phyloP scores from a whole-genome alignment of 2,329 filamentous ascomycete genomes.

The Cladosporium cucumerinum region DNA sequence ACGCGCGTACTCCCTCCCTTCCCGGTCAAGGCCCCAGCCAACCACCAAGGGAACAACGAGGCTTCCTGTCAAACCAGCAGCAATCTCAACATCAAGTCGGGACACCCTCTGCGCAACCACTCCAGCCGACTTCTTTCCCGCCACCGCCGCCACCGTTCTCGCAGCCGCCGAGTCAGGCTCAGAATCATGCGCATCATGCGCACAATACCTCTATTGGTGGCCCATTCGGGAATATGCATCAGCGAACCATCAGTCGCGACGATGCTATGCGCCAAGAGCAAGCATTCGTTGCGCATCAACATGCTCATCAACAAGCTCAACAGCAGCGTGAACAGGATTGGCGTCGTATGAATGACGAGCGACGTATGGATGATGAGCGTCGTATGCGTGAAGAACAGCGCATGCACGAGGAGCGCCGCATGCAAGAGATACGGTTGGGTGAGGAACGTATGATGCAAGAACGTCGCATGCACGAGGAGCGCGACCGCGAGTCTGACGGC shows the following conservation, averaged over 20 bases:
- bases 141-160: slow-evolving; percentile 22
- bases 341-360: slow-evolving; percentile 13
- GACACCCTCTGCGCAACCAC: slow-evolving; percentile 21
- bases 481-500: slow-evolving; percentile 18
- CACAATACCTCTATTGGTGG: slow-evolving; percentile 31
- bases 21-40: slow-evolving; percentile 23
- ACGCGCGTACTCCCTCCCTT: slow-evolving; percentile 35
- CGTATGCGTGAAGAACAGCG: slow-evolving; percentile 20
- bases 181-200: slow-evolving; percentile 30
- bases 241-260: slow-evolving; percentile 28
- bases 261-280: slow-evolving; percentile 27
- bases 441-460: slow-evolving; percentile 14
- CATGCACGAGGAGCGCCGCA: slow-evolving; percentile 17
- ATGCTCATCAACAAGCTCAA: slow-evolving; percentile 20
- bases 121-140: slow-evolving; percentile 32
- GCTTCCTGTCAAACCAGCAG: slow-evolving; percentile 17
- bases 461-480: slow-evolving; percentile 19
- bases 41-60: slow-evolving; percentile 23
- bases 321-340: slow-evolving; percentile 17
- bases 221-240: slow-evolving; percentile 24
- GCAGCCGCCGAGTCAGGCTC: slow-evolving; percentile 26
- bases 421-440: slow-evolving; percentile 18
- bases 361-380: slow-evolving; percentile 17
- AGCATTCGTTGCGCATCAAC: slow-evolving; percentile 12
- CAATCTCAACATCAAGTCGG: slow-evolving; percentile 20